These are phyloP conservation scores for Xylaria scruposa DNA, from an alignment of 495 filamentous ascomycete genomes.

Conservation along the genomic window DNA sequence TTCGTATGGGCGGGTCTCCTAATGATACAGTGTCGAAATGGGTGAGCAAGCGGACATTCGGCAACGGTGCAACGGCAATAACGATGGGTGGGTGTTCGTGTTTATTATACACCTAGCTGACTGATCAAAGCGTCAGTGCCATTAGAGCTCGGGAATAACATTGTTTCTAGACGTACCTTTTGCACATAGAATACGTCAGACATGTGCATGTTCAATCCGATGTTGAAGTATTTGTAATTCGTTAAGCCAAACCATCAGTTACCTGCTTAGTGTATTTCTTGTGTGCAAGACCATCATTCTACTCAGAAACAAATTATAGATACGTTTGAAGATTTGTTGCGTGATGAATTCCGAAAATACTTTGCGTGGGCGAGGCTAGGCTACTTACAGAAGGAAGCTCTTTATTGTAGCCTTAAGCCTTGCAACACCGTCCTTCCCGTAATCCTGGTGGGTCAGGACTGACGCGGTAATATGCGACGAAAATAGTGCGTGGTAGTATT, in stretches of 20 bases:
- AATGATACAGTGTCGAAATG: neutral
- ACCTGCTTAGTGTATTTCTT: neutral
- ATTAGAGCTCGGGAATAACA: slow-evolving; percentile 3
- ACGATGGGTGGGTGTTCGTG: too few species aligned
- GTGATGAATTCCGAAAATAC: neutral
- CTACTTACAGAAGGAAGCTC: slow-evolving; percentile 1
- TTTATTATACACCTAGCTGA: neutral
- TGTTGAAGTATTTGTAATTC: slow-evolving; percentile 3
- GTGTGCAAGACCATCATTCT: neutral
- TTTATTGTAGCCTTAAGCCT: neutral
- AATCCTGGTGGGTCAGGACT: neutral
- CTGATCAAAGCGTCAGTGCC: neutral
- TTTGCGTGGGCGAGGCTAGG: neutral
- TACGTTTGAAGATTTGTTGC: neutral
- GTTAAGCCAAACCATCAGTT: neutral
- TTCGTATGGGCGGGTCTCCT: neutral
- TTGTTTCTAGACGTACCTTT: slow-evolving; percentile 13
- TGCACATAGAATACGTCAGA: neutral
- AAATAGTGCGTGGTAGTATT: neutral
- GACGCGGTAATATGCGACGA: slow-evolving; percentile 11
- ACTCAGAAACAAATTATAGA: neutral
- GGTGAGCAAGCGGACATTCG: neutral
- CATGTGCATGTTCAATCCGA: neutral
- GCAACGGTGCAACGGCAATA: neutral
- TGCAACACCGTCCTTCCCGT: neutral